Conservation (phyloP, 805 yeast genomes). For the Myxozyma vanderwaltii region DNA sequence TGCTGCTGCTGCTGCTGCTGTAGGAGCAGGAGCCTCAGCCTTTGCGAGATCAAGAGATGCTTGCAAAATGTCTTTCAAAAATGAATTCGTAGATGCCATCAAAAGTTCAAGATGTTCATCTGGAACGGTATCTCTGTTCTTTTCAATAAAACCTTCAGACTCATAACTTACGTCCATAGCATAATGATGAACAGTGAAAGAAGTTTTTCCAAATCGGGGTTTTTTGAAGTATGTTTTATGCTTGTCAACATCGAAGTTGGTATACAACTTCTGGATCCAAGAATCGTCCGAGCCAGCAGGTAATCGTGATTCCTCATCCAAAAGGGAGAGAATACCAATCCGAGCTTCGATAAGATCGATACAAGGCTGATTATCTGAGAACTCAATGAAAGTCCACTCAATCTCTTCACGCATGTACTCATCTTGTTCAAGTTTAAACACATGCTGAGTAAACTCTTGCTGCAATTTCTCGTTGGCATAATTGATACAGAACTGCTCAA, state of each 20-base stretch:
- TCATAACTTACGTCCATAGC: conserved; percentile 93
- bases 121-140: conserved; percentile 95
- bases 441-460: conserved; percentile 97
- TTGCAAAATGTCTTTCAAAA: conserved; percentile 64
- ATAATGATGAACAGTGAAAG: conserved; percentile 88
- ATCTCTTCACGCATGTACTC: conserved; percentile 90
- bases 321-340: conserved; percentile 80
- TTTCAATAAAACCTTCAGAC: conserved; percentile 92
- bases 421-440: conserved; percentile 94
- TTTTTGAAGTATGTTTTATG: conserved; percentile 76
- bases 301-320: conserved; percentile 93
- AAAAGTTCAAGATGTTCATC: conserved; percentile 91
- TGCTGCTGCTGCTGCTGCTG: conserved; percentile 43
- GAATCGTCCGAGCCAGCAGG: conserved; percentile 93
- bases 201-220: conserved; percentile 91
- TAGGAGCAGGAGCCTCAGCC: conserved; percentile 33
- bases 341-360: conserved; percentile 87
- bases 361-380: conserved; percentile 96
- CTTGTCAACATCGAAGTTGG: conserved; percentile 57
- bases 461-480: conserved; percentile 96
- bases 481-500: conserved; percentile 96
- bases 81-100: conserved; percentile 64
- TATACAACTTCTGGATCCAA: conserved; percentile 88
- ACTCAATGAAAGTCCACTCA: conserved; percentile 95
- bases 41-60: conserved; percentile 48